Conservation (phyloP, 1,284 basidiomycete species). For the Ustilago cynodontis region DNA sequence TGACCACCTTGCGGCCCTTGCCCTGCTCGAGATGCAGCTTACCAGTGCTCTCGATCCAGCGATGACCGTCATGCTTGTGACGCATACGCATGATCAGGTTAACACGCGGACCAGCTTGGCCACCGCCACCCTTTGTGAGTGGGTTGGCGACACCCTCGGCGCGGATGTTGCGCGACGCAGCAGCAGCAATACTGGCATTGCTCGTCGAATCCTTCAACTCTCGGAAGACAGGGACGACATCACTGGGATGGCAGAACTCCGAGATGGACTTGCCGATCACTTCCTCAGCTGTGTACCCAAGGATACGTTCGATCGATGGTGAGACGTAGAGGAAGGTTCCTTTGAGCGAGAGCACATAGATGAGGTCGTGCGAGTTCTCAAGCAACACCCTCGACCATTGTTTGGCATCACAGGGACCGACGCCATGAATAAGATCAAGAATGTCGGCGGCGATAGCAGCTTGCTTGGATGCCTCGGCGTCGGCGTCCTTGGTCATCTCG, state of each 20-base stretch:
- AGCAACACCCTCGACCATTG: slow-evolving; percentile 63
- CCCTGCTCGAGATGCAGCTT: slow-evolving; percentile 67
- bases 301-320: slow-evolving; percentile 70
- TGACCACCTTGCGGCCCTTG: slow-evolving; percentile 67
- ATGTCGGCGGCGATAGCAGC: slow-evolving; percentile 53
- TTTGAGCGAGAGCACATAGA: slow-evolving; percentile 91
- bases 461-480: slow-evolving; percentile 48
- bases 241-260: slow-evolving; percentile 87
- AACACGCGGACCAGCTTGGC: slow-evolving; percentile 64
- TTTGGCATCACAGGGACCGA: slow-evolving; percentile 50
- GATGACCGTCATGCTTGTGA: slow-evolving; percentile 58
- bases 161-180: slow-evolving; percentile 57
- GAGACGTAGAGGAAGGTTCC: slow-evolving; percentile 93
- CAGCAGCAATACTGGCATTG: slow-evolving; percentile 68
- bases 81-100: slow-evolving; percentile 65
- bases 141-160: slow-evolving; percentile 59
- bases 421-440: slow-evolving; percentile 48
- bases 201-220: slow-evolving; percentile 84
- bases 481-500: slow-evolving; percentile 42
- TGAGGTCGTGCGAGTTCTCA: slow-evolving; percentile 76
- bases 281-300: slow-evolving; percentile 75
- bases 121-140: slow-evolving; percentile 63
- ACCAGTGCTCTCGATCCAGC: slow-evolving; percentile 64
- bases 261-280: slow-evolving; percentile 82
- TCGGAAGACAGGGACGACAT: slow-evolving; percentile 89